Evolutionary conservation across 2,329 filamentous ascomycete genomes (phyloP).

Genomic region (Peltaster fructicola): DNA sequence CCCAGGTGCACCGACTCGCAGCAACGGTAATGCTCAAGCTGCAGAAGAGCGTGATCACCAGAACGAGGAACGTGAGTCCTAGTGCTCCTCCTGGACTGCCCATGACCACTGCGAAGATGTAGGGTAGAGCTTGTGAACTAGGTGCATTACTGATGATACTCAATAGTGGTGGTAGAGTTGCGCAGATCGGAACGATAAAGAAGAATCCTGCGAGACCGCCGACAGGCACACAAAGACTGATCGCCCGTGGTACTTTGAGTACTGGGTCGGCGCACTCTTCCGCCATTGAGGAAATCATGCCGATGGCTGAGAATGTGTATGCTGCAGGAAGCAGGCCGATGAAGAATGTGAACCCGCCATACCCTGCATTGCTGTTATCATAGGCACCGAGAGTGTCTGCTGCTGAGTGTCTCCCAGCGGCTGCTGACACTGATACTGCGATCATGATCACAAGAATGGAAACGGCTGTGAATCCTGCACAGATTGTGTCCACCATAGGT

Average conservation of each 20-base stretch:
- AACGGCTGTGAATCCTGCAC: conserved; percentile 36
- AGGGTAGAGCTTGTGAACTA: conserved; percentile 31
- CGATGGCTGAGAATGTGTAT: conserved; percentile 29
- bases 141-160: conserved; percentile 28
- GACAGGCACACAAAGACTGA: conserved; percentile 35
- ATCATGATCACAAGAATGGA: conserved; percentile 41
- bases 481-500: conserved; percentile 42
- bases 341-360: conserved; percentile 43
- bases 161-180: conserved; percentile 29
- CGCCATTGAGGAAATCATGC: conserved; percentile 46
- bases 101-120: conserved; percentile 33
- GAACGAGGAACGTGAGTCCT: conserved; percentile 31
- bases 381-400: conserved; percentile 38
- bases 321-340: conserved; percentile 39
- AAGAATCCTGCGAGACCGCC: conserved; percentile 37
- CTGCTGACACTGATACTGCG: conserved; percentile 36
- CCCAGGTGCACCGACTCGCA: conserved; percentile 30
- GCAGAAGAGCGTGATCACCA: conserved; percentile 35
- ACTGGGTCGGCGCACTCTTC: conserved; percentile 40
- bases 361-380: conserved; percentile 37
- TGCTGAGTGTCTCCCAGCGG: conserved; percentile 34
- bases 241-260: conserved; percentile 34
- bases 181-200: conserved; percentile 38
- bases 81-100: conserved; percentile 30
- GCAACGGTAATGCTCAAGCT: conserved; percentile 36